These are phyloP conservation scores for Lasiodiplodia sp. DNA, from an alignment of 2,329 filamentous ascomycete species.

Conservation along the genomic window DNA sequence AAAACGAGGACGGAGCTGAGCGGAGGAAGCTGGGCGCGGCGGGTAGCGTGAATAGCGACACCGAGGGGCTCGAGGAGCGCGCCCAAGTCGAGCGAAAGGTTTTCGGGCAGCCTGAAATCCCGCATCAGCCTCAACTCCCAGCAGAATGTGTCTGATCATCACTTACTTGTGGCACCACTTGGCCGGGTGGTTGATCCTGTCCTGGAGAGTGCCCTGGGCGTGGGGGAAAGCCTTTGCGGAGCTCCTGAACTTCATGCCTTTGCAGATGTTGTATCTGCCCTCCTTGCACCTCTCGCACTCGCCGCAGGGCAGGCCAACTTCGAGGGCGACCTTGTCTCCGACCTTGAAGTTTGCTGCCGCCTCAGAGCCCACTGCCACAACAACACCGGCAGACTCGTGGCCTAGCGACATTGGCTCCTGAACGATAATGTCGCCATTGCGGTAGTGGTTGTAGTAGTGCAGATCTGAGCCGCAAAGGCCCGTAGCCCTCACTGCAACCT, in stretches of 20 bases:
- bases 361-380: conserved; percentile 72
- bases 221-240: conserved; percentile 68
- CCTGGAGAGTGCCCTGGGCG: conserved; percentile 70
- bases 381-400: conserved; percentile 79
- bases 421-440: conserved; percentile 86
- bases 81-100: conserved; percentile 62
- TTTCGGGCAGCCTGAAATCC: conserved; percentile 54
- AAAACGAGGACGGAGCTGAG: conserved; percentile 63
- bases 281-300: conserved; percentile 62
- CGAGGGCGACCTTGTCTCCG: conserved; percentile 89
- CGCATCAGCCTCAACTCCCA: not conserved
- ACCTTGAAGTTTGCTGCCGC: conserved; percentile 71
- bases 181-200: conserved; percentile 67
- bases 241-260: conserved; percentile 64
- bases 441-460: conserved; percentile 87
- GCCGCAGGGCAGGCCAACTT: conserved; percentile 88
- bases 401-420: conserved; percentile 82
- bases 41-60: conserved; percentile 66
- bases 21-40: conserved; percentile 58
- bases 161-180: conserved; percentile 63
- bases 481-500: conserved; percentile 70
- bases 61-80: conserved; percentile 67
- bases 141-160: not conserved
- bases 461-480: conserved; percentile 76
- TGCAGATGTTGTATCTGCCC: conserved; percentile 69